These are phyloP conservation scores for Dothistroma septosporum DNA, from an alignment of 2,329 filamentous ascomycete genomes.

Conservation along the genomic window DNA sequence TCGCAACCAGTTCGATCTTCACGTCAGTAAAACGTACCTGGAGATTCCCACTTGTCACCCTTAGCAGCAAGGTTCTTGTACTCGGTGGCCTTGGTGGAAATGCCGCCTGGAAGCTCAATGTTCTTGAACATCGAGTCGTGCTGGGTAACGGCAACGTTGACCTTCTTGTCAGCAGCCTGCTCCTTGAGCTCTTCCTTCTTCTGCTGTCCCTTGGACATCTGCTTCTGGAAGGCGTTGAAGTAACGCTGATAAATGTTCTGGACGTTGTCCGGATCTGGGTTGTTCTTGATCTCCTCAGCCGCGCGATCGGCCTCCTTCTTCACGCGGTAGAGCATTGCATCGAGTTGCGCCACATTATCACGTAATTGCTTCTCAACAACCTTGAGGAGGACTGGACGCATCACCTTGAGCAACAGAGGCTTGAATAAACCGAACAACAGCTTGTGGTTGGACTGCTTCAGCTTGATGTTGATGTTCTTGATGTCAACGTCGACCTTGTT, in stretches of 20 bases:
- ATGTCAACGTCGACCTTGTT: slow-evolving; percentile 58
- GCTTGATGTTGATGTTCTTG: slow-evolving; percentile 59
- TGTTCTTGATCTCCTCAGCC: slow-evolving; percentile 59
- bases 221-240: slow-evolving; percentile 67
- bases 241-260: slow-evolving; percentile 87
- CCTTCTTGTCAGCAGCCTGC: slow-evolving; percentile 59
- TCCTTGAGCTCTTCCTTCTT: slow-evolving; percentile 59
- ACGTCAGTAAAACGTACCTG: slow-evolving; percentile 33
- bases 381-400: slow-evolving; percentile 82
- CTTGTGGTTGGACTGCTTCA: slow-evolving; percentile 96
- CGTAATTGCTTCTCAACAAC: slow-evolving; percentile 84
- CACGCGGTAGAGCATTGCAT: slow-evolving; percentile 68
- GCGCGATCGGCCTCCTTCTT: slow-evolving; percentile 79
- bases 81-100: slow-evolving; percentile 89
- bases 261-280: slow-evolving; percentile 63
- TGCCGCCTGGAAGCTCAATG: slow-evolving; percentile 78
- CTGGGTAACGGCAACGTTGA: slow-evolving; percentile 80
- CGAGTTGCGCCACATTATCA: slow-evolving; percentile 71
- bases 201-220: slow-evolving; percentile 70
- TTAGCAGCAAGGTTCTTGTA: slow-evolving; percentile 83
- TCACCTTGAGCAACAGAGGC: slow-evolving; percentile 75
- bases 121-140: slow-evolving; percentile 90
- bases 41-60: slow-evolving; percentile 92
- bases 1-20: background rate
- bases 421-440: slow-evolving; percentile 81